Base-by-base conservation (phyloP, 768 basidiomycete species). In the Mycena latifolia region DNA sequence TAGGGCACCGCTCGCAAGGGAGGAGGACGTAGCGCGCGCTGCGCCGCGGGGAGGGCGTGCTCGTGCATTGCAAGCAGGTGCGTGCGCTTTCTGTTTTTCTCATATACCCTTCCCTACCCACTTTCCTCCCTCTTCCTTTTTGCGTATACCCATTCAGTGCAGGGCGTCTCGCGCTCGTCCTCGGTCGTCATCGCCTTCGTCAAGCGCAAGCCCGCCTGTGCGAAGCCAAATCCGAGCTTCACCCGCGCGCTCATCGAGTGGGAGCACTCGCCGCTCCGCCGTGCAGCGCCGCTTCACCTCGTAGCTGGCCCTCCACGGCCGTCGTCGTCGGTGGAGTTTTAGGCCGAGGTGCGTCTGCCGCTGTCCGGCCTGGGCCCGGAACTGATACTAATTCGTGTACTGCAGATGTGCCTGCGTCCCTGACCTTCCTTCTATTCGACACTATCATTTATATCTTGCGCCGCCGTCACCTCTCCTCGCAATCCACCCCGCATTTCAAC, bases 31-130 rank as follows among this genome's bases (percentile, higher is more conserved):
- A 91, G 67, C 79, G 78, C 29, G 85, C 87, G 20, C 80, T 93
- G 22, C 73, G 79, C 5, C 78, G 80, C 22, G 92, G 92, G 3
- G 77, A 84, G 65, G 91, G 87, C 65, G 88, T 93, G 14, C 83
- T 93, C 61, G 92, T 93, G 2, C 92, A 93, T 74, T 93, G 92
- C 70, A 91, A 93, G 67, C 92, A 93, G 89, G 92, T 92, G 64
- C 71, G 85, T 63, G 5, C 56, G 55, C 48, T 63, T 37, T 14
- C 37, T 17, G n/a, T n/a, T n/a, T n/a, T n/a, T n/a, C n/a, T n/a
- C n/a, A n/a, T n/a, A n/a, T n/a, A n/a, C n/a, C n/a, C n/a, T n/a
- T n/a, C n/a, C n/a, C n/a, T n/a, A n/a, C n/a, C n/a, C n/a, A n/a
- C n/a, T n/a, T n/a, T n/a, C n/a, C n/a, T n/a, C n/a, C n/a, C n/a